Base-by-base conservation (phyloP, 2,329 filamentous ascomycete genomes). In the Coniella lustricola region DNA sequence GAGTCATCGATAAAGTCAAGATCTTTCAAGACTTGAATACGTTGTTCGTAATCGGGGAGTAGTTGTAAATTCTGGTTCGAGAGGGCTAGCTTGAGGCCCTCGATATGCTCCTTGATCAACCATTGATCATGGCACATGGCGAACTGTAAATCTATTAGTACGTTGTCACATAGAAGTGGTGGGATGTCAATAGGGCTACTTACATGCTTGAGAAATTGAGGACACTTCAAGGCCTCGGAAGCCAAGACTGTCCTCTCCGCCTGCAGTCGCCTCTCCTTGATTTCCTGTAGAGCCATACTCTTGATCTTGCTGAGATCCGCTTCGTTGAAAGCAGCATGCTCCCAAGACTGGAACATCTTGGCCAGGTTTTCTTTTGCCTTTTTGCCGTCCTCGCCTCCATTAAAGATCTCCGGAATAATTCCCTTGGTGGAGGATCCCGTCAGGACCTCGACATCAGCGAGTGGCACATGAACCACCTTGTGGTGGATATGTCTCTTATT, bases 111-210 rank as follows among this genome's bases (percentile, higher is more conserved):
- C 64, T 93, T 88, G 64, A 98, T 89, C 40, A 95, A 77, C 90
- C 91, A 97, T 67, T 96, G 87, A 62, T 96, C 89, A 61, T 98
- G 90, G 60, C 90, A 87, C 87, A 95, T 94, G 54, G 90, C 86
- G 63, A 93, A 96, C 85, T 91, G 46, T 4, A 73, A 59, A 78
- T 80, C 68, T 76, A 43, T 56, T 51, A 51, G 48, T 47, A 33
- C 8, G 10, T 18, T 7, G 7, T 7, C 22, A 18, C 14, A 8
- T 25, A 3, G 8, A 12, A 5, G 13, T 21, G 25, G 10, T 42
- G 3, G 10, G 18, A n/a, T 32, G 31, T 33, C 8, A 13, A 12
- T 2, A 21, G n/a, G 9, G 8, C 34, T n/a, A 77, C 85, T 75
- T 70, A 90, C 86, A 64, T 98, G 93, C 67, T 94, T 91, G 54